Evolutionary conservation across 2,329 filamentous ascomycete species (phyloP).

Genomic region (Pseudogymnoascus pannorum): DNA sequence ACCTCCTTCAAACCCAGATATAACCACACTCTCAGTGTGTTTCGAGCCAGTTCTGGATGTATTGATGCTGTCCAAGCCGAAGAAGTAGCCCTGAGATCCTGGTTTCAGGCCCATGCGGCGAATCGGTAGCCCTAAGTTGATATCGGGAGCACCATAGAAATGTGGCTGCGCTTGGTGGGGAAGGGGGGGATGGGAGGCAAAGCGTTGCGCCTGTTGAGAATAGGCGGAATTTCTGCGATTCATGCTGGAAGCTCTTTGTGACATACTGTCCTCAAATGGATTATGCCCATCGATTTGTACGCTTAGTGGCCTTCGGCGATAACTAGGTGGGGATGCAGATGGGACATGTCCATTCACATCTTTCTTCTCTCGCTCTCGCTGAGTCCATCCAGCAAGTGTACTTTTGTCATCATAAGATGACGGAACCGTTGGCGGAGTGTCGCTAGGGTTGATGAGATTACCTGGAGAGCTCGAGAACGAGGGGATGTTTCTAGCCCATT

Average conservation of each 20-base stretch:
- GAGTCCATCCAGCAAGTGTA: constrained; percentile 22
- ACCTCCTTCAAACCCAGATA: constrained; percentile 74
- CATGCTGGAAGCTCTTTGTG: constrained; percentile 34
- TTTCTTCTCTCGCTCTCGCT: constrained; percentile 25
- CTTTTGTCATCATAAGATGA: constrained; percentile 28
- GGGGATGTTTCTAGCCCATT: constrained; percentile 39
- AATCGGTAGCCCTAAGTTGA: constrained; percentile 52
- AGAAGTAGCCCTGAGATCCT: constrained; percentile 67
- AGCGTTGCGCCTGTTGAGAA: constrained; percentile 39
- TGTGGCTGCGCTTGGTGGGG: constrained; percentile 71
- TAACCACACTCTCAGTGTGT: constrained; percentile 53
- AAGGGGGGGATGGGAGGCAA: constrained; percentile 52
- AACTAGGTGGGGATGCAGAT: constrained; percentile 29
- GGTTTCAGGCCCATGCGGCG: constrained; percentile 49
- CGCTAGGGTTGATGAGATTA: constrained; percentile 36
- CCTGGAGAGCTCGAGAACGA: constrained; percentile 35
- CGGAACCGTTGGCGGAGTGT: constrained; percentile 34
- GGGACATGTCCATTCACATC: constrained; percentile 20
- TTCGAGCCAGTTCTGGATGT: constrained; percentile 27
- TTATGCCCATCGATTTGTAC: constrained; percentile 36
- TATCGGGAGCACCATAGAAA: constrained; percentile 67
- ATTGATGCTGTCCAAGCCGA: constrained; percentile 69
- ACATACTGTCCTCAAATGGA: constrained; percentile 42
- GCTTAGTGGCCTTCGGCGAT: constrained; percentile 42
- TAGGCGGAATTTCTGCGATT: constrained; percentile 45